Conservation (phyloP, 2,329 filamentous ascomycete species). For the Microcyclospora pomicola region DNA sequence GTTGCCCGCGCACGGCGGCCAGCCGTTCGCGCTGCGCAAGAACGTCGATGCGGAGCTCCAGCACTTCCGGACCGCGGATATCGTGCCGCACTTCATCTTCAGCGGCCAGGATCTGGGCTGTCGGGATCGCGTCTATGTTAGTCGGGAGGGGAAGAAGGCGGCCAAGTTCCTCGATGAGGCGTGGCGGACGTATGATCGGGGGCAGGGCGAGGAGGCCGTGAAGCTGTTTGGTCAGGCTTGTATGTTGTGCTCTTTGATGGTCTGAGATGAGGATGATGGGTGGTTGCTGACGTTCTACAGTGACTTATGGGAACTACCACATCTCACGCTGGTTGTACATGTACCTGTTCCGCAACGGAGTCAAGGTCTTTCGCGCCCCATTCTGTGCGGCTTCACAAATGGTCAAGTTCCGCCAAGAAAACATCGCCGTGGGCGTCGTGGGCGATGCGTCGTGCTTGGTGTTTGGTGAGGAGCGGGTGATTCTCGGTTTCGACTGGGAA, state of each 20-base stretch:
- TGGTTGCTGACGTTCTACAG: constrained; percentile 30
- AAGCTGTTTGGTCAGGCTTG: constrained; percentile 73
- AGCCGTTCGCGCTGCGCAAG: constrained; percentile 62
- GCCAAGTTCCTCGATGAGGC: constrained; percentile 38
- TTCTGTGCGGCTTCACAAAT: constrained; percentile 77
- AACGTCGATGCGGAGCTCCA: constrained; percentile 64
- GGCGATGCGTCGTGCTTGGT: constrained; percentile 74
- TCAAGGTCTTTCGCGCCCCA: constrained; percentile 71
- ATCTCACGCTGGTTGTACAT: constrained; percentile 66
- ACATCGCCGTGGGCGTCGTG: constrained; percentile 61
- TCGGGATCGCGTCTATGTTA: constrained; percentile 14
- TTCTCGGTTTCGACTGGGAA: constrained; percentile 58
- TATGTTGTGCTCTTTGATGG: constrained; percentile 25
- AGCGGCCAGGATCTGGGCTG: constrained; percentile 54
- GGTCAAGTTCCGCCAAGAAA: constrained; percentile 46
- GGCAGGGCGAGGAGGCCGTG: constrained; percentile 68
- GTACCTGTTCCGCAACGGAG: constrained; percentile 52
- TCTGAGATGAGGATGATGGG: not conserved
- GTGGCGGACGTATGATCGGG: constrained; percentile 75
- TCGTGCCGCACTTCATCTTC: constrained; percentile 81
- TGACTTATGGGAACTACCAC: constrained; percentile 54
- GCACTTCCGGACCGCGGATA: constrained; percentile 49
- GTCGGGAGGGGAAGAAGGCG: constrained; percentile 14
- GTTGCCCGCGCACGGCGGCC: constrained; percentile 74
- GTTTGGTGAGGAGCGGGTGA: constrained; percentile 66